Base-by-base conservation (phyloP, 1,284 basidiomycete genomes). In the Ganoderma sinense region DNA sequence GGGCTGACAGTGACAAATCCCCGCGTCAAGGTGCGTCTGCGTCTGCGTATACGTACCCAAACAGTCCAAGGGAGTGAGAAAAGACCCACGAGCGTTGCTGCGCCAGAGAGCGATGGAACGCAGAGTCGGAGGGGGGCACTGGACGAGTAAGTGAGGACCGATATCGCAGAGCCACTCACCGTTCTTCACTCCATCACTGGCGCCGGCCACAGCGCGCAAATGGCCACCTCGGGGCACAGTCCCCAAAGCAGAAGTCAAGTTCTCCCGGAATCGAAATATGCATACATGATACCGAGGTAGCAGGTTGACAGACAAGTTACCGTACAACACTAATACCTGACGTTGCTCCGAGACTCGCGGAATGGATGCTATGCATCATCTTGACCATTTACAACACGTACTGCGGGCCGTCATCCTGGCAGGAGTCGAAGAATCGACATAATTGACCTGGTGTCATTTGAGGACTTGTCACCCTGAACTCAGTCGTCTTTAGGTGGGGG, bases 401-500 rank as follows among this genome's bases (percentile, higher is more conserved):
- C 68, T 66, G 65, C 68, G 64, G 62, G 23, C 66, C 31, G 63
- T 67, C 66, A 45, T 45, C 33, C 33, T 29, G 20, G 26, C 20
- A 10, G 48, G 20, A 51, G 48, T 26, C 20, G 11, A 23, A 23
- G 26, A n/a, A 13, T 51, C 13, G 48, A 26, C 5, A 4, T 14
- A 16, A n/a, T 18, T 40, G 36, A 61, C 18, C 3, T 31, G 16
- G 20, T 14, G 20, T 43, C 36, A 43, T 29, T 8, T 2, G 36
- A 40, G 59, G 61, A 55, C 58, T 45, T 11, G 56, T 33, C n/a
- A 48, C 48, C 66, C 63, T 8, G 16, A 33, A 55, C 63, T 61
- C 62, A 80, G 58, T 98, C 97, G 73, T 97, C 95, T 82, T 97
- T 97, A 60, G 89, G 89, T 2, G 97, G 97, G 29, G 97, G 97